Evolutionary conservation across 2,329 filamentous ascomycete species (phyloP).

Genomic region (Paecilomyces sp.): DNA sequence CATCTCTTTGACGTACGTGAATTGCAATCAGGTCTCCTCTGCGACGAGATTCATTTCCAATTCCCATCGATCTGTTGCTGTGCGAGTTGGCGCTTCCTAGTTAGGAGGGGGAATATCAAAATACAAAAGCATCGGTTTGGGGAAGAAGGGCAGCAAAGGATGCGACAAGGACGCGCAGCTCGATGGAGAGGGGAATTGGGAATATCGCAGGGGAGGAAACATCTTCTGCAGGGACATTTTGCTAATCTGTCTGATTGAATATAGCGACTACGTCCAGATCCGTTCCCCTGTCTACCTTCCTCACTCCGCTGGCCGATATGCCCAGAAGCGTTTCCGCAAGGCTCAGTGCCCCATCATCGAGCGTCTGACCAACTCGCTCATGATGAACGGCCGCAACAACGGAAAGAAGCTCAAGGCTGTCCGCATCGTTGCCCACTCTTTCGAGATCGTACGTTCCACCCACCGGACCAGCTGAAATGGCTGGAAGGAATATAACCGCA

Average conservation of each 20-base stretch:
- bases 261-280: constrained; percentile 99
- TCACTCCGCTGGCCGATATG: constrained; percentile 97
- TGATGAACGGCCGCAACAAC: constrained; percentile 99
- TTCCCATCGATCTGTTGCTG: neutral
- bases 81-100: constrained; percentile 3
- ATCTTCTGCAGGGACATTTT: constrained; percentile 8
- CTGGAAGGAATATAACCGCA: neutral
- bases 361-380: constrained; percentile 99
- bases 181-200: constrained; percentile 2
- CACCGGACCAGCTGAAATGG: neutral
- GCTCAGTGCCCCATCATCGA: constrained; percentile 99
- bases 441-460: constrained; percentile 83
- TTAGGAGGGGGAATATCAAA: constrained; percentile 8
- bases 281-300: constrained; percentile 97
- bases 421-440: constrained; percentile 96
- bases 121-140: constrained; percentile 2
- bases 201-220: neutral
- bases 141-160: neutral
- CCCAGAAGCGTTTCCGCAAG: constrained; percentile 99
- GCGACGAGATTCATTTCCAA: neutral
- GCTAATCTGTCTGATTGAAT: constrained; percentile 21
- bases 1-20: constrained; percentile 96
- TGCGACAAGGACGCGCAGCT: neutral
- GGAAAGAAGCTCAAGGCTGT: constrained; percentile 99
- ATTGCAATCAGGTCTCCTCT: neutral